Evolutionary conservation across 2,329 filamentous ascomycete species (phyloP).

Genomic region (Neonectria hederae): DNA sequence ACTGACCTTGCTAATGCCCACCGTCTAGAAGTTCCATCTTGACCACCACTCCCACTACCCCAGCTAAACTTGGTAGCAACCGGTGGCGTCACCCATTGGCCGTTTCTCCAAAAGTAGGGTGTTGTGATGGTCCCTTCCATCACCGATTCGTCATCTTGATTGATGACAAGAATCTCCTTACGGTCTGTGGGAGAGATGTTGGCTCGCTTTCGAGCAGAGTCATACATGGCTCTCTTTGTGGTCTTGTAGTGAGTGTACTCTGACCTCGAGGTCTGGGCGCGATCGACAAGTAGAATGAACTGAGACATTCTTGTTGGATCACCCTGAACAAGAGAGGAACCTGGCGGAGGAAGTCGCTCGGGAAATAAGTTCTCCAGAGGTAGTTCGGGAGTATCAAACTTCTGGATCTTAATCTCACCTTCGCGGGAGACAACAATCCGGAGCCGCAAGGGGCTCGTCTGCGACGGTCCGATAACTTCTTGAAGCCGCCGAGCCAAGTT

Average conservation of each 20-base stretch:
- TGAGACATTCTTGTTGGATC: constrained; percentile 42
- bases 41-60: constrained; percentile 72
- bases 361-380: constrained; percentile 68
- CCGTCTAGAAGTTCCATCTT: constrained; percentile 81
- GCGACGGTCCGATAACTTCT: constrained; percentile 48
- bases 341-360: constrained; percentile 59
- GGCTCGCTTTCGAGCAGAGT: constrained; percentile 71
- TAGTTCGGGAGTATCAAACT: constrained; percentile 48
- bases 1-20: constrained; percentile 79
- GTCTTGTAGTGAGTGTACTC: constrained; percentile 90
- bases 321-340: constrained; percentile 27
- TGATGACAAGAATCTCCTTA: constrained; percentile 81
- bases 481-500: constrained; percentile 48
- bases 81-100: constrained; percentile 82
- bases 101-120: constrained; percentile 79
- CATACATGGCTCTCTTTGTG: constrained; percentile 76
- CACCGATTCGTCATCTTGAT: constrained; percentile 66
- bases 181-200: constrained; percentile 60
- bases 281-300: constrained; percentile 59
- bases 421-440: constrained; percentile 63
- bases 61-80: constrained; percentile 55
- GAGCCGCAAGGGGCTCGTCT: constrained; percentile 57
- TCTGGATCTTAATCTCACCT: constrained; percentile 58
- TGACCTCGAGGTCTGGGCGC: constrained; percentile 53
- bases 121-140: constrained; percentile 90